Evolutionary conservation across 768 basidiomycete species (phyloP), one percentile per base, ranked within the genome.

Genomic region (Russula compacta): DNA sequence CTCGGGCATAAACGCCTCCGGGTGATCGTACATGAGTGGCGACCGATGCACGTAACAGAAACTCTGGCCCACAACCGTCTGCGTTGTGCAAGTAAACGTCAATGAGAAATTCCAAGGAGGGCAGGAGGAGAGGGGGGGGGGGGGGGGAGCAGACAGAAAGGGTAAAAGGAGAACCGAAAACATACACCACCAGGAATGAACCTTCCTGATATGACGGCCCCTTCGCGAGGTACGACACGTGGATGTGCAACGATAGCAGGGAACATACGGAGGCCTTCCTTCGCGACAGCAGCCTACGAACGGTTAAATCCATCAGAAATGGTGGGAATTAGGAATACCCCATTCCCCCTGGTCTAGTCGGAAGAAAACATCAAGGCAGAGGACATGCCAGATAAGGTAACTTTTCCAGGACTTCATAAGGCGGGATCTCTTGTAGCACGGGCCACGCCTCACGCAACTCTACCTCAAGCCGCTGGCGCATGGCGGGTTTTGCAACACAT

Each of bases 271-370:
- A 80, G 70, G 0, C 77, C 72, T 66, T 81, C 79, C 59, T 79
- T 79, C 35, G 79, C 72, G 35, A 80, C 77, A 6, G 78, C 78
- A 1, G 75, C 77, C 79, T 80, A 55, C n/a, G 29, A 29, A 29
- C 15, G 4, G 17, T 50, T n/a, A 17, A 12, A 15, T 33, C 3
- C 8, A 33, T 35, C 15, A 47, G 9, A 14, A n/a, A 7, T 14
- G 12, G 24, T 47, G 46, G 9, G 6, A 11, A 29, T 29, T 29
- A 29, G 24, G 24, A 29, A 29, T 29, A 29, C 24, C 24, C 24
- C 24, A 3, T 29, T 29, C 24, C 24, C 24, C 24, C 24, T 29
- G 24, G 24, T 29, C 24, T 2, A 29, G 24, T 29, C 24, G 24
- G 24, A 29, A 29, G 24, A 29, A 29, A 29, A 29, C 24, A 29